Conservation (phyloP, 208 protist species). For the Balamuthia mandrillaris region DNA sequence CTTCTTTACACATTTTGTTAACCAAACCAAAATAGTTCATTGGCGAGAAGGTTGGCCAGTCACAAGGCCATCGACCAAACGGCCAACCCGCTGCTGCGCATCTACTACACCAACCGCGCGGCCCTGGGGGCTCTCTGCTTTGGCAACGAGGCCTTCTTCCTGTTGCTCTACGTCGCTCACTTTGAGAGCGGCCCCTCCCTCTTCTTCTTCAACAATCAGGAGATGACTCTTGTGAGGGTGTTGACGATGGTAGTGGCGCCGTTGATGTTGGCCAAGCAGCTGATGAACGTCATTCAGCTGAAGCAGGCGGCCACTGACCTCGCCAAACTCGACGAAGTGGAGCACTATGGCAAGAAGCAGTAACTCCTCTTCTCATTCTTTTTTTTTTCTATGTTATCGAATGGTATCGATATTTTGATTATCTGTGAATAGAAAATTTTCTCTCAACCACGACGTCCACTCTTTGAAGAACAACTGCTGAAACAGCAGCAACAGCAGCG, state of each 20-base stretch:
- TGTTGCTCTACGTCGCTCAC: constrained; percentile 34
- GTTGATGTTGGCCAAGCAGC: constrained; percentile 21
- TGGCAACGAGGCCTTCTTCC: constrained; percentile 42
- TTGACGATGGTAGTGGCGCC: not conserved
- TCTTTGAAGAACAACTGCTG: too few relatives aligned
- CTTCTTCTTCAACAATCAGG: too few relatives aligned
- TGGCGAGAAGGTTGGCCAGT: not conserved
- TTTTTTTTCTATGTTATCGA: too few relatives aligned
- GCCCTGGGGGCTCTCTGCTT: constrained; percentile 9
- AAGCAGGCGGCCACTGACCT: constrained; percentile 2
- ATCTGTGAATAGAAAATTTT: too few relatives aligned
- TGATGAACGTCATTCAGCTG: constrained; percentile 33
- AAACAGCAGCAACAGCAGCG: too few relatives aligned
- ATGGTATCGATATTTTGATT: too few relatives aligned
- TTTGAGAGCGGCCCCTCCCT: constrained; percentile 7
- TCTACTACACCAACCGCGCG: constrained; percentile 36
- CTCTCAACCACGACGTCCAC: too few relatives aligned
- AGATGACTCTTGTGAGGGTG: not conserved
- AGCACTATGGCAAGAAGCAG: too few relatives aligned
- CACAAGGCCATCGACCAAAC: constrained; percentile 27
- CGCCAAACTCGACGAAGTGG: not conserved
- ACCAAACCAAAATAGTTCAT: not conserved
- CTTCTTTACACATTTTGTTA: not conserved
- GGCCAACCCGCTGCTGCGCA: constrained; percentile 16
- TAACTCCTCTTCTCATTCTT: too few relatives aligned